Conservation (phyloP, 306 rosid genomes). For the Sindora glabra region DNA sequence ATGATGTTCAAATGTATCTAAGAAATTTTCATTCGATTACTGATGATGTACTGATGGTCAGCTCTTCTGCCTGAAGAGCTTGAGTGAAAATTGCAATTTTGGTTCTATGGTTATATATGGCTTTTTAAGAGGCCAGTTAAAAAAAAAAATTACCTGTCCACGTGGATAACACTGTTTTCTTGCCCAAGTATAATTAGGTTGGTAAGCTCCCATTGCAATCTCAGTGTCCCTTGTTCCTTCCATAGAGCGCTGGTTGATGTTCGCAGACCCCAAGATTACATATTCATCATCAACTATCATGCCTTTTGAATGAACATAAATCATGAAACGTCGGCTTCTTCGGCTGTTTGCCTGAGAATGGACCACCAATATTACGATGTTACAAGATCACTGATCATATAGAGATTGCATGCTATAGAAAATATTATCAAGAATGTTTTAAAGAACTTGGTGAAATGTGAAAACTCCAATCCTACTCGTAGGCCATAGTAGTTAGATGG, state of each 20-base stretch:
- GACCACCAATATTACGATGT: conserved; percentile 17
- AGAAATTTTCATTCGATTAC: neutral
- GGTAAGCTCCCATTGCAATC: conserved; percentile 97
- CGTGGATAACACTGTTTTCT: conserved; percentile 45
- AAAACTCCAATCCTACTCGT: neutral
- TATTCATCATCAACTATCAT: conserved; percentile 95
- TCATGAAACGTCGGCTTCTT: conserved; percentile 82
- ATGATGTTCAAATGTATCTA: too few relatives aligned
- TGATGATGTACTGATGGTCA: neutral
- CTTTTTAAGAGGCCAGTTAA: neutral
- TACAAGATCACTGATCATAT: neutral
- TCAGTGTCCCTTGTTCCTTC: conserved; percentile 99
- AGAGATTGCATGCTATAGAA: neutral
- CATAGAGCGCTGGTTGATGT: conserved; percentile 97
- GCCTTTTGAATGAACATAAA: conserved; percentile 96
- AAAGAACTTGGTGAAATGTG: neutral
- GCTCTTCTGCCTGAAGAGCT: neutral
- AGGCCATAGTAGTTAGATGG: neutral
- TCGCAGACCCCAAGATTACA: conserved; percentile 89
- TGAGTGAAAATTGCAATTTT: neutral
- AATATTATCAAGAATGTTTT: neutral
- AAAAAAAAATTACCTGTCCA: conserved; percentile 57
- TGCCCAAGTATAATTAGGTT: conserved; percentile 83
- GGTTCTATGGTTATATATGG: neutral
- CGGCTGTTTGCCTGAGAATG: conserved; percentile 56